Evolutionary conservation across 805 yeast genomes (phyloP), one percentile per base, ranked within the genome.

Genomic region (Sugiyamaella chiloensis): DNA sequence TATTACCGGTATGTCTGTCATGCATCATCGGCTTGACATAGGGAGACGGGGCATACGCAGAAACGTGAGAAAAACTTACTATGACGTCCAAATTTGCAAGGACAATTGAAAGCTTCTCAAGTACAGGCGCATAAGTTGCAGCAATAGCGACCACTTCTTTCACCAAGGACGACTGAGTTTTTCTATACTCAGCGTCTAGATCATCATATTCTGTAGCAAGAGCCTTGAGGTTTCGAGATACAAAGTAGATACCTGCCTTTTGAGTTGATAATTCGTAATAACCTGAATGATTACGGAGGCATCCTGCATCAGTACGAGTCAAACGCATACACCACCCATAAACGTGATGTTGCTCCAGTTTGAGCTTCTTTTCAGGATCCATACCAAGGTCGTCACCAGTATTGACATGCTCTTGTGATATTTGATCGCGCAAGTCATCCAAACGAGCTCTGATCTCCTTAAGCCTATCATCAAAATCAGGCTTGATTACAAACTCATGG

Each of bases 251-350:
- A 48, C 99, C 99, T 1, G 96, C 96, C 63, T 93, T 93, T 24
- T 88, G 95, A 0, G 97, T 91, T 44, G 89, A 86, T 37, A 91
- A 71, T 64, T 93, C 97, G 44, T 75, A 75, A 62, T 83, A 90
- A 32, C 78, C 74, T 0, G 69, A 64, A 42, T 72, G 68, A 9
- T 76, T 78, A 57, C 98, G 78, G 50, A 93, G 71, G 17, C 85
- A 83, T 8, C 84, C 73, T 2, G 96, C 90, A 60, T 93, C 98
- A 47, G 80, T 65, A 64, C 99, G 78, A 1, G 99, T 93, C 19
- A 93, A 77, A 57, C 98, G 75, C 75, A 91, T 79, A 64, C 96
- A 88, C 95, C 96, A 90, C 17, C 97, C 97, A 64, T 87, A 95
- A 23, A 77, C 79, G 52, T 78, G 85, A 61, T 91, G 96, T 47